Percentiles rank a stretch among this genome's conserved stretches.
Conservation (phyloP, 768 basidiomycete species). For the Imleria badia region DNA sequence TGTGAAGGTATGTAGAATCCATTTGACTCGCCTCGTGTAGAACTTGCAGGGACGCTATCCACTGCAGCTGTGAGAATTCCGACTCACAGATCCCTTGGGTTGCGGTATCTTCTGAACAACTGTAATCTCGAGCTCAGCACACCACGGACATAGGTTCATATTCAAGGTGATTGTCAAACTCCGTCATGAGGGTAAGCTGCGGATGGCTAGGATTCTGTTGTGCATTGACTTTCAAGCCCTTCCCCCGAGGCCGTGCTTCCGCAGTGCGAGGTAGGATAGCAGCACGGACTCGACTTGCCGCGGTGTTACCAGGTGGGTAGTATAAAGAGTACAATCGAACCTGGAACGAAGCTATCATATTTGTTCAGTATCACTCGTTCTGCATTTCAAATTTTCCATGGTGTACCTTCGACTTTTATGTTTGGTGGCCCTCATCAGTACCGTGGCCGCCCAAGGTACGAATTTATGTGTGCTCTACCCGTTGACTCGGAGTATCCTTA, state of each 20-base stretch:
- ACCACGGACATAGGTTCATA: background rate
- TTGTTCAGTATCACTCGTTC: background rate
- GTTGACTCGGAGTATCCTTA: background rate
- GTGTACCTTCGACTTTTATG: background rate
- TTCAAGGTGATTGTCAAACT: too few species aligned
- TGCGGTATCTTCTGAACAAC: too few species aligned
- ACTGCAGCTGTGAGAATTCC: background rate
- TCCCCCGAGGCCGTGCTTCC: background rate
- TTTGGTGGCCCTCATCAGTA: background rate
- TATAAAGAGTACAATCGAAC: background rate
- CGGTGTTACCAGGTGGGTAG: background rate
- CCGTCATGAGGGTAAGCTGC: background rate
- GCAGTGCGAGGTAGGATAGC: background rate
- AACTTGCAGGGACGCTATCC: background rate
- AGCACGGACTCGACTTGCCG: background rate
- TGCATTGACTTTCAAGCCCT: background rate
- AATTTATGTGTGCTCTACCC: background rate
- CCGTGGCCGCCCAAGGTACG: conserved; percentile 9
- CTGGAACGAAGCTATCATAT: background rate
- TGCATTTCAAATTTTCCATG: background rate
- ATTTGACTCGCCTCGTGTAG: background rate
- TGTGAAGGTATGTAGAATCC: background rate
- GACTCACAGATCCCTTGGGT: too few species aligned
- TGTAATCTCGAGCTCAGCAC: too few species aligned
- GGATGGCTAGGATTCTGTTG: background rate